Percentiles rank a stretch among this genome's conserved stretches.
These are phyloP conservation scores for Lycium ferocissimum DNA, from an alignment of 257 asterid species.

Conservation along the genomic window DNA sequence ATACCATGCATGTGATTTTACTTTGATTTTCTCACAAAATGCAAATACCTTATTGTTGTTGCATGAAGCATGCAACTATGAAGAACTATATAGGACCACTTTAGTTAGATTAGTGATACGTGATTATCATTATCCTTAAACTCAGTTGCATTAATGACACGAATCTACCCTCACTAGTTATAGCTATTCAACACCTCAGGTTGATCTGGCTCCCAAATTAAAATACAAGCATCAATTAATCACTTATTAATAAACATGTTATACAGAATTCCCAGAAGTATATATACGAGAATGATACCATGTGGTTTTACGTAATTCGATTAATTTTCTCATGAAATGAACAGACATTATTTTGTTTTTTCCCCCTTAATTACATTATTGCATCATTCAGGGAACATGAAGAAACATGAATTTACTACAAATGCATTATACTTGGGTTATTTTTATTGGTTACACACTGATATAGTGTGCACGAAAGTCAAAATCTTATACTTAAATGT, in stretches of 20 bases:
- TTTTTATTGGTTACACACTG: too few relatives aligned
- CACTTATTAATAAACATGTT: background rate
- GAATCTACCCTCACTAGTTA: background rate
- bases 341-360: background rate
- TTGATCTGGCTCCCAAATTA: background rate
- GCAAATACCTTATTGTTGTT: background rate
- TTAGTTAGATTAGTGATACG: background rate
- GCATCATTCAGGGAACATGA: background rate
- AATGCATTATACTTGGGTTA: background rate
- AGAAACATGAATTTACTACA: background rate
- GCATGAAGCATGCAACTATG: background rate
- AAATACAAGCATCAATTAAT: background rate
- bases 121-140: slow-evolving; percentile 2
- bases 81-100: background rate
- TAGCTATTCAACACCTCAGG: background rate
- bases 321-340: background rate
- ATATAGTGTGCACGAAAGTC: too few relatives aligned
- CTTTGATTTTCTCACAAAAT: background rate
- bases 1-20: slow-evolving; percentile 23
- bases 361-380: background rate
- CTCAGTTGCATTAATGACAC: slow-evolving; percentile 18
- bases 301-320: slow-evolving; percentile 9
- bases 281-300: background rate
- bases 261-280: background rate
- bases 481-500: too few relatives aligned